Percentiles rank a stretch among this genome's conserved stretches.
Conservation (phyloP, 345 rosid genomes). For the Syzygium aqueum region DNA sequence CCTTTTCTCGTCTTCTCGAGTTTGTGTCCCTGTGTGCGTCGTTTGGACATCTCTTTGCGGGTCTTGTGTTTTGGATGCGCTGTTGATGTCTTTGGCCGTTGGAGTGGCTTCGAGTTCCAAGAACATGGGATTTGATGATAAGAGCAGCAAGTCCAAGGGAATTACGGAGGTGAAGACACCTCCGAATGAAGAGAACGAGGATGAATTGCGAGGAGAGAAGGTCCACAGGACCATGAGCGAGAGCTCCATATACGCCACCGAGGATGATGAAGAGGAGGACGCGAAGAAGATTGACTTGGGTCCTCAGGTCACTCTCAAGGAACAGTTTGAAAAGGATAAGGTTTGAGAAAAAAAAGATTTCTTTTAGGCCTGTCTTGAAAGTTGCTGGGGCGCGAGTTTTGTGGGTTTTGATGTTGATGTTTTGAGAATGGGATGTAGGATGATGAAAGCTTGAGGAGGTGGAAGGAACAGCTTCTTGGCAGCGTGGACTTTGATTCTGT, state of each 20-base stretch:
- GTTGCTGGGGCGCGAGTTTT: not conserved
- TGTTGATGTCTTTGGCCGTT: constrained; percentile 7
- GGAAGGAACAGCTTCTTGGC: constrained; percentile 83
- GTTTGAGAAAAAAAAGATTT: not conserved
- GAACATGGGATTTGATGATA: constrained; percentile 10
- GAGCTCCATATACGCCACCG: constrained; percentile 3
- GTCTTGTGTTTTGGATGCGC: not conserved
- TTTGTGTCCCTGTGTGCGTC: not conserved
- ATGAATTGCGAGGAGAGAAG: not conserved
- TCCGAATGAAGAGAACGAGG: constrained; percentile 2
- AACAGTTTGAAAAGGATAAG: constrained; percentile 17
- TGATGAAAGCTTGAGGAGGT: constrained; percentile 70
- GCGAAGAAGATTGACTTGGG: constrained; percentile 12
- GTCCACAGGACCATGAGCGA: constrained; percentile 3
- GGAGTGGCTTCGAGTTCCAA: constrained; percentile 9
- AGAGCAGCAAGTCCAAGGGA: not conserved
- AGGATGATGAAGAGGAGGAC: constrained; percentile 11
- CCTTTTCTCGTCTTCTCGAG: not conserved
- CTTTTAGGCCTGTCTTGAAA: not conserved
- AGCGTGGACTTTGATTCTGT: constrained; percentile 38
- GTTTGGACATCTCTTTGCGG: not conserved
- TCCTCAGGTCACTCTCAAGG: constrained; percentile 15
- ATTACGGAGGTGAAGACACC: constrained; percentile 3
- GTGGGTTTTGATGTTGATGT: constrained; percentile 2
- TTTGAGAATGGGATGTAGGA: constrained; percentile 25